Base-by-base conservation (phyloP, 768 basidiomycete genomes). In the Tylopilus sp. region DNA sequence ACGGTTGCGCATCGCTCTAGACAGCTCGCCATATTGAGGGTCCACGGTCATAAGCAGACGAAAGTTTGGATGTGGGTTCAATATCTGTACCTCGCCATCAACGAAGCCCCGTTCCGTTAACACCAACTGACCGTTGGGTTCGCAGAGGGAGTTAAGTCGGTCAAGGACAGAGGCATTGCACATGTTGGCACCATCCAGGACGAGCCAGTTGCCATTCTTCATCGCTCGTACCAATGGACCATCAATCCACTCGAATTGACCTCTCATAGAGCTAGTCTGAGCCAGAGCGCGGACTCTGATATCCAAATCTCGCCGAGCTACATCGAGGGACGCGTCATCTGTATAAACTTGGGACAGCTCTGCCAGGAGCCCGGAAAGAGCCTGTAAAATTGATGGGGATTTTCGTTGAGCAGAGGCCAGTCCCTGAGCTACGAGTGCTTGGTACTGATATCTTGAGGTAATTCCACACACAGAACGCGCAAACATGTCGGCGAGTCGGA, bases 1-100 rank as follows among this genome's bases (percentile, higher is more conserved):
- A 50, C 97, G 83, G 70, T 99, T 99, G 22, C 97, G 87, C 97
- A 99, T 99, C 2, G 97, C 97, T 33, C 97, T 79, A 2, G 97
- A 98, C 12, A 98, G 74, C 69, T 99, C 97, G 40, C 97, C 97
- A 55, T 86, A 79, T 55, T 86, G 85, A 25, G 92, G 89, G 64
- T 99, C 91, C 46, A 95, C 83, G 2, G 85, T 82, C 93, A 99
- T 95, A 71, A 98, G 88, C 6, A 99, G 74, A 23, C 95, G 81
- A 72, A 99, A 99, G 58, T 86, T 76, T 2, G 87, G 83, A 65
- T 98, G 95, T 2, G 97, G 95, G 38, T 69, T 74, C 55, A 98
- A 71, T 46, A 83, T 67, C 59, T 92, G 82, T 3, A 93, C 81
- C 20, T 75, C 70, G 22, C 91, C 93, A 52, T 88, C 71, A 45